A percentile compares a stretch with the other conserved stretches of the same genome.
These are phyloP conservation scores for Citeromyces matritensis DNA, from an alignment of 805 yeast genomes.

Conservation along the genomic window DNA sequence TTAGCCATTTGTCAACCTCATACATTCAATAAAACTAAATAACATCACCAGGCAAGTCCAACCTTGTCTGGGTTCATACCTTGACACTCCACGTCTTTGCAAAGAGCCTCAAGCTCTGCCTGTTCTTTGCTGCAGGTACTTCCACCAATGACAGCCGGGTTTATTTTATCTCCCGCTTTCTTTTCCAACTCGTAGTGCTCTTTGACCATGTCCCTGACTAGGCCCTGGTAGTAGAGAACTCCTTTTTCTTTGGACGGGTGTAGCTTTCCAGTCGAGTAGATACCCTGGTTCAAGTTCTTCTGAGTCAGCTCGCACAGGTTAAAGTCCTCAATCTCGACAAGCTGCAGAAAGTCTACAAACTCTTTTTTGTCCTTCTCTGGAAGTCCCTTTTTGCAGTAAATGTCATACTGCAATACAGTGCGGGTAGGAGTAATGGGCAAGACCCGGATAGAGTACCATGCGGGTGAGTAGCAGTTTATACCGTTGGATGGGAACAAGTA, in stretches of 20 bases:
- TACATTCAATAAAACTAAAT: background rate
- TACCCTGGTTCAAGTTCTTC: conserved; percentile 44
- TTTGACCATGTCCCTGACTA: conserved; percentile 43
- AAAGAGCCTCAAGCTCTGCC: conserved; percentile 32
- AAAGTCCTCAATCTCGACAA: conserved; percentile 48
- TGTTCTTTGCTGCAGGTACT: conserved; percentile 22
- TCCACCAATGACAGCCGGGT: conserved; percentile 34
- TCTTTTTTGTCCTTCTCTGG: conserved; percentile 37
- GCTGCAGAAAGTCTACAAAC: conserved; percentile 47
- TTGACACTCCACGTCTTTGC: conserved; percentile 34
- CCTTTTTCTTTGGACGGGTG: conserved; percentile 48
- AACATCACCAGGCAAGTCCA: conserved; percentile 12
- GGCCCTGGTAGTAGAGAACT: conserved; percentile 38
- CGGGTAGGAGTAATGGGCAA: conserved; percentile 36
- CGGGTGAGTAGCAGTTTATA: conserved; percentile 50
- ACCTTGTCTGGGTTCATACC: conserved; percentile 21
- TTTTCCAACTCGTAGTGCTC: conserved; percentile 32
- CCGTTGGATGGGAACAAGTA: conserved; percentile 48
- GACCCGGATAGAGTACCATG: conserved; percentile 50
- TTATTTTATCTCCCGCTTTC: conserved; percentile 25
- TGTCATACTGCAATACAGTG: conserved; percentile 45
- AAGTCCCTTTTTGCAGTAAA: conserved; percentile 44
- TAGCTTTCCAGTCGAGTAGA: conserved; percentile 40
- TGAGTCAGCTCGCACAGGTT: conserved; percentile 46
- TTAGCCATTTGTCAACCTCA: too few species aligned